Base-by-base conservation (phyloP, 2,329 filamentous ascomycete species). In the Polytolypa hystricis region DNA sequence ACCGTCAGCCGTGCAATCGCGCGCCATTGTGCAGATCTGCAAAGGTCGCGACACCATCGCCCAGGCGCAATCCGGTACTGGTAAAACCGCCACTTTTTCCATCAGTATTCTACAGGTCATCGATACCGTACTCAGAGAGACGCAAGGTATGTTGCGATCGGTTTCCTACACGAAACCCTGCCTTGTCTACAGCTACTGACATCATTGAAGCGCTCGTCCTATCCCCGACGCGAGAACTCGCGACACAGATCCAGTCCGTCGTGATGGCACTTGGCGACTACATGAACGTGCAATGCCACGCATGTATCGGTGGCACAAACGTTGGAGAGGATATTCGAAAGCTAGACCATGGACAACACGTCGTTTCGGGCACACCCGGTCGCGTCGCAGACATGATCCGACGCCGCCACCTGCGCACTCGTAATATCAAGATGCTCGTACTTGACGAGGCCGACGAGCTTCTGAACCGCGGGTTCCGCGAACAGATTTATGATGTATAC, bases 261-360 rank as follows among this genome's bases (percentile, higher is more conserved):
- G 83, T 98, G 50, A 93, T 96, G 79, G 91, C 91, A n/a, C 76
- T 98, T n/a, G 91, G 91, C 47, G 91, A 98, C 64, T 98, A 95
- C 71, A 96, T 98, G 91, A 95, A 95, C 57, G 85, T 98, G 3
- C 87, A 98, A 65, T 98, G 91, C 66, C 91, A 98, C 55, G 89
- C 91, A 41, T 98, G 91, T 64, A 96, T 98, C 54, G 91, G 91
- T 49, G 91, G 91, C 42, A 98, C 91, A 48, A 96, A 94, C 56
- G 87, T 98, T 25, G 86, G 91, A 51, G 91, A 96, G 59, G 91
- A 98, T 57, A 98, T 98, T 51, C 81, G 84, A 60, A 93, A 93
- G 67, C 83, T 98, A 43, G 86, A 96, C 60, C 91, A 96, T 53
- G 91, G 91, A 45, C 91, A 94, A 62, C 91, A 98, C 57, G 89